A percentile compares a stretch with the other conserved stretches of the same genome.
Conservation (phyloP, 2,329 filamentous ascomycete genomes). For the Xylariales sp. region DNA sequence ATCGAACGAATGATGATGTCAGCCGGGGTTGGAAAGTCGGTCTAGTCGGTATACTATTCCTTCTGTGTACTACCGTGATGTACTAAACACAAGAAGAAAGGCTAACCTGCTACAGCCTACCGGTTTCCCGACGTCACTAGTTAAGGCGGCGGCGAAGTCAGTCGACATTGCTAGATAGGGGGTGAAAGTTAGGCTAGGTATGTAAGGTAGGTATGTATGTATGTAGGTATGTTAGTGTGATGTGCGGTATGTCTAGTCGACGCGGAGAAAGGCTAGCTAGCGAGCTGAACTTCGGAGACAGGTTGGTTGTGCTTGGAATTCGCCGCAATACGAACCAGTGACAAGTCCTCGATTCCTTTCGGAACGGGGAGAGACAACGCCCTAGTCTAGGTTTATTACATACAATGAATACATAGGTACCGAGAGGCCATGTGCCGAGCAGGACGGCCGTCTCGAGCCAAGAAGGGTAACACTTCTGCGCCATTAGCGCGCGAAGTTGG, state of each 20-base stretch:
- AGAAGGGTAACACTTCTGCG: constrained; percentile 18
- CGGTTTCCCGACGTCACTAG: constrained; percentile 26
- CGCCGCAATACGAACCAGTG: constrained; percentile 30
- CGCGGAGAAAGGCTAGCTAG: constrained; percentile 17
- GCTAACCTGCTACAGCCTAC: constrained; percentile 33
- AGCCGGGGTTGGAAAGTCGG: constrained; percentile 40
- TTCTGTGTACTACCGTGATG: constrained; percentile 35
- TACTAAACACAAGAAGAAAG: constrained; percentile 31
- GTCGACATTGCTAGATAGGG: constrained; percentile 2
- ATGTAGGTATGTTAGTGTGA: neutral
- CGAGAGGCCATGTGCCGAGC: constrained; percentile 19
- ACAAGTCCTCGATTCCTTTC: constrained; percentile 2
- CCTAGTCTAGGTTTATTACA: constrained; percentile 1
- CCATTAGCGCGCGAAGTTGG: constrained; percentile 32
- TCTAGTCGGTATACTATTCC: constrained; percentile 36
- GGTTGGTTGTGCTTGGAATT: constrained; percentile 8
- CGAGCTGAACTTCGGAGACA: constrained; percentile 13
- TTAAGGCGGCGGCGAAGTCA: constrained; percentile 32
- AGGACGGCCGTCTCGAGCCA: constrained; percentile 9
- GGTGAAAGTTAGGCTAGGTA: neutral
- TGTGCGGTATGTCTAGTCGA: constrained; percentile 17
- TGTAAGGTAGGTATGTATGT: constrained; percentile 9
- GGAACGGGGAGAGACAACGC: constrained; percentile 3
- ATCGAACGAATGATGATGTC: constrained; percentile 47
- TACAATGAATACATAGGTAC: constrained; percentile 4